Evolutionary conservation across 192 early-diverging fungal species (phyloP), one percentile per base, ranked within the genome.

Genomic region (Entomortierella lignicola): DNA sequence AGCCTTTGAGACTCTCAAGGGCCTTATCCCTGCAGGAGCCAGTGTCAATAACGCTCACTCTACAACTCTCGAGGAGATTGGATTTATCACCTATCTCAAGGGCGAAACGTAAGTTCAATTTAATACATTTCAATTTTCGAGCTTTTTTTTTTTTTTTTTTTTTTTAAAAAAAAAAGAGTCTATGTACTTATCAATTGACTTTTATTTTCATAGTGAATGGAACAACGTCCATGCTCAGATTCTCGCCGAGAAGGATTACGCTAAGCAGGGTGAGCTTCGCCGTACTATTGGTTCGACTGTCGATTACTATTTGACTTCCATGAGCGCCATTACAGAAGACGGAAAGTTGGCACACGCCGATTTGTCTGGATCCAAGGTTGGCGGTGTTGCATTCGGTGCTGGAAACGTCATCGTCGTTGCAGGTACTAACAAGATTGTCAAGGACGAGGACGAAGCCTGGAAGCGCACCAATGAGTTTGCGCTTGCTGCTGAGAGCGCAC

Each of bases 371-470:
- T 79, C 82, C 60, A 75, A 77, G 55, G 80, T 83, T n/a, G 71
- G 71, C 17, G 82, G 82, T 50, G 74, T 72, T 20, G 60, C 70
- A 18, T 70, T 81, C 43, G 74, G 54, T 2, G 65, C 80, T n/a
- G 58, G 63, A 30, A 81, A 81, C 32, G 63, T 74, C 6, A 71
- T 83, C 48, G 70, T 83, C 37, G 32, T 83, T 15, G 68, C 32
- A 13, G 82, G 82, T 41, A 54, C 71, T 27, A 83, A 83, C 64
- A 83, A 83, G 65, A 83, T 83, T 69, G 82, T 83, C 39, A 81
- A 80, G 65, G 82, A 83, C 54, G 63, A 71, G 54, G 77, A 63
- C 0, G 82, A 79, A 50, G 82, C 82, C 17, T 65, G 50, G 69
- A 63, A 56, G 17, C 75, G 82, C 21, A 69, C 72, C 53, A 67